Evolutionary conservation across 139 green algal genomes (phyloP), one percentile per base, ranked within the genome.

Genomic region (Volvox africanus): DNA sequence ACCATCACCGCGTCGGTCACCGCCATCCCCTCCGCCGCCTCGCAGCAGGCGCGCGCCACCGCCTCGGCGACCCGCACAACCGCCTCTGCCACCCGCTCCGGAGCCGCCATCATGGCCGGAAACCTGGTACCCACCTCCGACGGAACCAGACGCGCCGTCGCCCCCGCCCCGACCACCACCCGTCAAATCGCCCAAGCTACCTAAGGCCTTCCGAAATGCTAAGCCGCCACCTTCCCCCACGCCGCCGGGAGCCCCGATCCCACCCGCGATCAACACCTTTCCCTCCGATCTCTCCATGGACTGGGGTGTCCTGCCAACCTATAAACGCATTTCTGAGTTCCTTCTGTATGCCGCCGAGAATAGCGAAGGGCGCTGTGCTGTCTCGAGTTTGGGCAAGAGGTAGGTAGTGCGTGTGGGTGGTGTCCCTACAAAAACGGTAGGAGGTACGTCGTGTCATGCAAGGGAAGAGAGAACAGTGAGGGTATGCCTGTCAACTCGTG

Each of bases 371-470:
- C 84, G 36, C 16, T 89, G 84, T 44, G 19, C 16, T 1, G 26
- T 89, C 35, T 61, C 67, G 3, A 69, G 26, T 18, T 6, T 81
- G 36, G 84, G 84, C 68, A 80, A 81, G 68, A 89, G 84, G 84
- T 89, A 67, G 61, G 65, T 55, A 55, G 5, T 55, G 44, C 9
- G 44, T n/a, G 44, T 55, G 44, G 44, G 44, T 55, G 44, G 44
- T 55, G 44, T 55, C 5, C 9, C 9, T 9, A 55, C 5, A 55
- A 55, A 55, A 14, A 55, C 44, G 44, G 44, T 9, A 55, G 44
- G 44, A 55, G 44, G 9, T 55, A 55, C n/a, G n/a, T n/a, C n/a
- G n/a, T n/a, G n/a, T n/a, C n/a, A n/a, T n/a, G n/a, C n/a, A n/a
- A n/a, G 44, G 44, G 44, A 55, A 55, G 44, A 55, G 5, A 55